Conservation (phyloP, 495 filamentous ascomycete genomes). For the Neurospora sp. region DNA sequence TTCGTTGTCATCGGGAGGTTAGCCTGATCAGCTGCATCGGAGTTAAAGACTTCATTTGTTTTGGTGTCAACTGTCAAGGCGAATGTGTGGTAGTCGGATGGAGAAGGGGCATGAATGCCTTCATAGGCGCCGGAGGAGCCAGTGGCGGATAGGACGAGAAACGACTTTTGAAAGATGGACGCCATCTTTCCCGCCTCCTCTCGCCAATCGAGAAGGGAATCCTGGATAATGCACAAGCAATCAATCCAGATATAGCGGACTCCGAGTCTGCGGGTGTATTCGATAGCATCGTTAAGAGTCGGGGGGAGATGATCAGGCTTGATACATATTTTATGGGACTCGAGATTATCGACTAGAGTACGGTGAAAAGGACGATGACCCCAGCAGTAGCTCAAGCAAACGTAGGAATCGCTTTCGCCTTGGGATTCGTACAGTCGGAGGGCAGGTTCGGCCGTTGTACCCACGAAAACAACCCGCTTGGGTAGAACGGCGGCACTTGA, state of each 20-base stretch:
- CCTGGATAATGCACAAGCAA: background rate
- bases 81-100: background rate
- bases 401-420: background rate
- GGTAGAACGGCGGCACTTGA: background rate
- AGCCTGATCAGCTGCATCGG: background rate
- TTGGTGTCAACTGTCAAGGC: background rate
- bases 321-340: background rate
- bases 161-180: slow-evolving; percentile 3
- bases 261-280: background rate
- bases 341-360: background rate
- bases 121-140: background rate
- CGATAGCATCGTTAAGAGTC: background rate
- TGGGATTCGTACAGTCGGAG: slow-evolving; percentile 5
- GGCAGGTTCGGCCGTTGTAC: background rate
- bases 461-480: background rate
- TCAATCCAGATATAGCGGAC: slow-evolving; percentile 1
- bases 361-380: background rate
- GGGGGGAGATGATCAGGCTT: background rate
- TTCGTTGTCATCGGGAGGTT: background rate
- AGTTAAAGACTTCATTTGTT: background rate
- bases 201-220: slow-evolving; percentile 4
- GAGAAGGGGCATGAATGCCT: background rate
- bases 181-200: slow-evolving; percentile 8
- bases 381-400: slow-evolving; percentile 6
- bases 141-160: slow-evolving; percentile 12